phyloP scores from a whole-genome alignment of 2,329 filamentous ascomycete genomes.

The Aspergillus neotritici region DNA sequence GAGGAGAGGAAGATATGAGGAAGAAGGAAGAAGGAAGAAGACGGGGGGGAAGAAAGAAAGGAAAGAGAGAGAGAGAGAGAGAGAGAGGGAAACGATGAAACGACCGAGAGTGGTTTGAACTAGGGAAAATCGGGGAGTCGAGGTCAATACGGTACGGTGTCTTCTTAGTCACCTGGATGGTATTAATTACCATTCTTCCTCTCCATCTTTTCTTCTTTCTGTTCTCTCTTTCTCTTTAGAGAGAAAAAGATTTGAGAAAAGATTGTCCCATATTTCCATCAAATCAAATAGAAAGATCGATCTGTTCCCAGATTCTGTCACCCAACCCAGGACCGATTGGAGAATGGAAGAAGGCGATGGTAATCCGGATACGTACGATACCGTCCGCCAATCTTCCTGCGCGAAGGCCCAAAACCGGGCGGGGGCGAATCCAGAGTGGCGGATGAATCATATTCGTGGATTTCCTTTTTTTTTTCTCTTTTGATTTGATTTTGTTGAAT shows the following conservation, averaged over 20 bases:
- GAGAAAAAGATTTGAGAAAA: no score
- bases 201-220: not conserved
- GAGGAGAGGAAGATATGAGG: constrained; percentile 1
- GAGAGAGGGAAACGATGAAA: constrained; percentile 17
- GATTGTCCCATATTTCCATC: no score
- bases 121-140: constrained; percentile 11
- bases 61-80: constrained; percentile 10
- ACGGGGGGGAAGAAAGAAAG: constrained; percentile 12
- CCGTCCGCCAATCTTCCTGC: constrained; percentile 7
- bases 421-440: constrained; percentile 14
- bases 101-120: constrained; percentile 14
- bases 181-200: no score
- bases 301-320: no score
- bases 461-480: constrained; percentile 5
- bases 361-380: constrained; percentile 2
- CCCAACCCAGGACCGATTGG: no score
- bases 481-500: not conserved
- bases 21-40: constrained; percentile 2
- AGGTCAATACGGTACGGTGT: constrained; percentile 1
- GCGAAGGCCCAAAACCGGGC: constrained; percentile 16
- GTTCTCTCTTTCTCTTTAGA: no score
- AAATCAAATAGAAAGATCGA: no score
- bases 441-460: constrained; percentile 13
- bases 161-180: not conserved
- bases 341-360: no score